These are phyloP conservation scores for Coemansia javaensis DNA, from an alignment of 192 early-diverging fungal species.

Conservation along the genomic window DNA sequence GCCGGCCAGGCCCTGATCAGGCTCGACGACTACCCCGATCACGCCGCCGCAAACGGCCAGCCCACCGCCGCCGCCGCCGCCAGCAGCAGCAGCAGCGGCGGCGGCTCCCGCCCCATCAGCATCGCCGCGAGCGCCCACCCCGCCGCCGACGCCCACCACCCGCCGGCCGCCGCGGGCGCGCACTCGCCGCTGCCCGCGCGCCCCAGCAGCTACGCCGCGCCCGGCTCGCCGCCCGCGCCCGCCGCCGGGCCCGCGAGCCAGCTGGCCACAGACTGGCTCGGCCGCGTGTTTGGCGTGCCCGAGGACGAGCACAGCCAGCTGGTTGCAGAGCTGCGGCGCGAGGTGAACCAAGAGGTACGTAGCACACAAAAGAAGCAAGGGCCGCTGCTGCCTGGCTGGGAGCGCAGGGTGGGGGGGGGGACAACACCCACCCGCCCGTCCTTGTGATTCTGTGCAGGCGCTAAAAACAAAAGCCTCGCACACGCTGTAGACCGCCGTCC, in stretches of 20 bases:
- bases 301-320: conserved; percentile 29
- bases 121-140: too few species aligned
- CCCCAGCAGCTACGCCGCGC: conserved; percentile 4
- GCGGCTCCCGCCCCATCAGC: too few species aligned
- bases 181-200: conserved; percentile 3
- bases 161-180: not conserved
- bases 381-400: too few species aligned
- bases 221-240: conserved; percentile 3
- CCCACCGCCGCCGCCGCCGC: not conserved
- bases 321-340: conserved; percentile 26
- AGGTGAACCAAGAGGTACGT: conserved; percentile 44
- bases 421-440: too few species aligned
- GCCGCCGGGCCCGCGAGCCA: conserved; percentile 3
- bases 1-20: conserved; percentile 43
- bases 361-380: too few species aligned
- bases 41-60: conserved; percentile 4
- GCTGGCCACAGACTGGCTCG: conserved; percentile 28
- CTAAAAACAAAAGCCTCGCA: too few species aligned
- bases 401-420: too few species aligned
- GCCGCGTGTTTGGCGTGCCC: conserved; percentile 26
- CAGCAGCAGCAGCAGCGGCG: too few species aligned
- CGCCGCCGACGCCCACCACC: conserved; percentile 1
- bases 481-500: conserved; percentile 27
- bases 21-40: conserved; percentile 36
- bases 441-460: too few species aligned